Evolutionary conservation across 257 asterid species (phyloP).

Genomic region (Ilex asprella): DNA sequence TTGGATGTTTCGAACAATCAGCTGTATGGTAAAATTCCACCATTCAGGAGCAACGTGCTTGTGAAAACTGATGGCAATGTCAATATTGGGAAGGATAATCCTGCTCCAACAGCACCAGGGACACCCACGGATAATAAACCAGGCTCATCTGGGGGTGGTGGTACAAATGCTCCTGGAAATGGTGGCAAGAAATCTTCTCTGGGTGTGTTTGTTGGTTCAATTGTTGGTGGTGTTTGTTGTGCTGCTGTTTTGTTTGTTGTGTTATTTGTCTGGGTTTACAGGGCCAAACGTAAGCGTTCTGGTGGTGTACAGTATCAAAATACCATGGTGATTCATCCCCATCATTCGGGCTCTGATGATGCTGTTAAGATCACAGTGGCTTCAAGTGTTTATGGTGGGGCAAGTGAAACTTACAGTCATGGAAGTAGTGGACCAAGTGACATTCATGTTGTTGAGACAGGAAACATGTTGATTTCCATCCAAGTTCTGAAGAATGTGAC

Average conservation of each 20-base stretch:
- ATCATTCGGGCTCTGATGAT: constrained; percentile 14
- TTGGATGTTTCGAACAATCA: constrained; percentile 50
- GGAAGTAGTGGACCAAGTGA: not conserved
- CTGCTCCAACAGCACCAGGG: constrained; percentile 7
- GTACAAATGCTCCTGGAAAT: constrained; percentile 1
- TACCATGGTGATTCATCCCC: constrained; percentile 11
- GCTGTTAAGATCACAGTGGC: not conserved
- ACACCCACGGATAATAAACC: constrained; percentile 3
- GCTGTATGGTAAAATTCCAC: constrained; percentile 11
- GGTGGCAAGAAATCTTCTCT: constrained; percentile 5
- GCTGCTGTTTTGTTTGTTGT: not conserved
- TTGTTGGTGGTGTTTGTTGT: constrained; percentile 11
- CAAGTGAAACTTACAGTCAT: not conserved
- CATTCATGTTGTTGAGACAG: not conserved
- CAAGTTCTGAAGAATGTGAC: not conserved
- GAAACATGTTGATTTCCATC: not conserved
- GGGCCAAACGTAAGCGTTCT: constrained; percentile 2
- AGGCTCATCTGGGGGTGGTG: constrained; percentile 3
- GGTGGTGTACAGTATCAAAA: constrained; percentile 8
- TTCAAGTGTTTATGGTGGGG: not conserved
- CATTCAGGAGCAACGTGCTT: constrained; percentile 7
- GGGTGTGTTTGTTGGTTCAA: constrained; percentile 11
- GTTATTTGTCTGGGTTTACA: constrained; percentile 2
- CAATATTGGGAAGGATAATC: constrained; percentile 12
- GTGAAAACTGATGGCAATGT: constrained; percentile 12